Evolutionary conservation across 208 protist species (phyloP).

Genomic region (Leptomonas seymouri): DNA sequence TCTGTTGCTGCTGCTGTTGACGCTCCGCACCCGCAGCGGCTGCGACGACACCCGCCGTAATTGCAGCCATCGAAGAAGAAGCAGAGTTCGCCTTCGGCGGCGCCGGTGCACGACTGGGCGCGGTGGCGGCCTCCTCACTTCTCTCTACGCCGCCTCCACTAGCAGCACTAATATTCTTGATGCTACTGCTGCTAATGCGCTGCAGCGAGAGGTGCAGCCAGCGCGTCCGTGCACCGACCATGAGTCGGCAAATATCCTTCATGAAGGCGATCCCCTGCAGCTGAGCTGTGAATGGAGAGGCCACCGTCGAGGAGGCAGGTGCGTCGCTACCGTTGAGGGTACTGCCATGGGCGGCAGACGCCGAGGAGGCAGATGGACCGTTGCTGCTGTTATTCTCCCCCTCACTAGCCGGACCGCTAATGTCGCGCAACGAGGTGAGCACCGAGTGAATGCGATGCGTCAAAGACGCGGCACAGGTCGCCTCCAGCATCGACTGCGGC

Average conservation of each 20-base stretch:
- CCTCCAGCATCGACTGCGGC: slow-evolving; percentile 63
- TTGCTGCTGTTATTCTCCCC: slow-evolving; percentile 1
- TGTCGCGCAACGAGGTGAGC: slow-evolving; percentile 33
- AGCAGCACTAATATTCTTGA: too few relatives aligned
- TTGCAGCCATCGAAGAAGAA: slow-evolving; percentile 27
- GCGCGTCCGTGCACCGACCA: slow-evolving; percentile 27
- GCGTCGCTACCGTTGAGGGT: neutral
- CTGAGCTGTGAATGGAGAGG: slow-evolving; percentile 41
- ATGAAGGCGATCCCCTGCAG: slow-evolving; percentile 61
- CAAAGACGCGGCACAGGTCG: slow-evolving; percentile 66
- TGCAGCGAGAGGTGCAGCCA: slow-evolving; percentile 28
- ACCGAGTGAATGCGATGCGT: slow-evolving; percentile 54
- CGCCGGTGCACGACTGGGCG: neutral
- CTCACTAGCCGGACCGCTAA: neutral
- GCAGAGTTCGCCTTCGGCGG: neutral
- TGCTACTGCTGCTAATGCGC: neutral
- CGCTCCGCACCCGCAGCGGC: slow-evolving; percentile 16
- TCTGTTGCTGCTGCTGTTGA: slow-evolving; percentile 19
- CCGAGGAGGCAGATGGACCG: neutral
- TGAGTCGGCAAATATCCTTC: slow-evolving; percentile 65
- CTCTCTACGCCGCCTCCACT: neutral
- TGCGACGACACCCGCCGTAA: slow-evolving; percentile 21
- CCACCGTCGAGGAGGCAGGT: too few relatives aligned
- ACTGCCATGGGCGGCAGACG: neutral
- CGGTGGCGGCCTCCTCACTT: neutral